phyloP scores from a whole-genome alignment of 164 flowering plant genomes.

The Stephania cephalantha region DNA sequence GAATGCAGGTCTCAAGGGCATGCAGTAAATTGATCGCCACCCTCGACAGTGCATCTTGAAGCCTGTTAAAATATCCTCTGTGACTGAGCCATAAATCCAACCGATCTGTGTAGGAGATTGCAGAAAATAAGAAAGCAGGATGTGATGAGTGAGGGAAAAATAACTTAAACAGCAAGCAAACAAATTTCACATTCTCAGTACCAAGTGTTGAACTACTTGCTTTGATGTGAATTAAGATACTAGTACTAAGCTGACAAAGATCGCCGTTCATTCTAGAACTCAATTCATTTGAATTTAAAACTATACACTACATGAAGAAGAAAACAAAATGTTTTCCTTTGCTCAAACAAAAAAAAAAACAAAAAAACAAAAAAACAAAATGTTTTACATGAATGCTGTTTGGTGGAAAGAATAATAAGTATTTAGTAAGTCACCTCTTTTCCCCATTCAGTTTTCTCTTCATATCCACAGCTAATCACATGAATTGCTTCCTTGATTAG shows the following conservation, averaged over 20 bases:
- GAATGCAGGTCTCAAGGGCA: constrained; percentile 97
- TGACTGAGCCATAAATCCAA: constrained; percentile 96
- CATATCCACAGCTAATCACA: constrained; percentile 94
- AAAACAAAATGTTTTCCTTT: not conserved
- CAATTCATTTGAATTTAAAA: not conserved
- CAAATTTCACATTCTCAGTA: no score
- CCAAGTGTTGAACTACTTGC: not conserved
- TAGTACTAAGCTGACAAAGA: not conserved
- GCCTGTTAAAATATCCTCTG: constrained; percentile 94
- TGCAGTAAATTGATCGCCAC: constrained; percentile 97
- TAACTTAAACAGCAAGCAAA: not conserved
- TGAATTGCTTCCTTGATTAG: constrained; percentile 93
- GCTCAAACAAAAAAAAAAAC: no score
- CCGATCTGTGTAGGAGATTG: constrained; percentile 61
- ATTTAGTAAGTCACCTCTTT: constrained; percentile 51
- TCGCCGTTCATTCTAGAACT: not conserved
- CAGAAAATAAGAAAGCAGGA: not conserved
- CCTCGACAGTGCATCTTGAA: constrained; percentile 99
- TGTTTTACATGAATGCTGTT: not conserved
- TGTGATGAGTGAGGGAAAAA: not conserved
- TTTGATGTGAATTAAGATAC: not conserved
- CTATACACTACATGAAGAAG: no score
- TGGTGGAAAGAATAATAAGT: not conserved
- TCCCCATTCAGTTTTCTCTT: constrained; percentile 98
- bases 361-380: not conserved